phyloP scores from a whole-genome alignment of 108 stramenopile genomes.

The Cyclotella kingstonii region DNA sequence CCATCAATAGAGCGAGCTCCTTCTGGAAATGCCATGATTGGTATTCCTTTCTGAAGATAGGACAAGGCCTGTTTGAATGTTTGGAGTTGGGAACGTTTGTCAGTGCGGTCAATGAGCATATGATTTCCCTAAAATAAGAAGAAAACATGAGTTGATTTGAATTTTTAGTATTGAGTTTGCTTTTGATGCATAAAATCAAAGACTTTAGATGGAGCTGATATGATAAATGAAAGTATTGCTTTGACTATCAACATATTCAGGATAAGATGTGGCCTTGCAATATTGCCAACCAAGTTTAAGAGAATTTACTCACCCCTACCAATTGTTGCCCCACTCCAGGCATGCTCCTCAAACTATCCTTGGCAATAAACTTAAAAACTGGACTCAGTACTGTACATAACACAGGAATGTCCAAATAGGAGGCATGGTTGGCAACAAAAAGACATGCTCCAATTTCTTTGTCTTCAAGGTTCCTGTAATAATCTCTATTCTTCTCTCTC shows the following conservation, averaged over 20 bases:
- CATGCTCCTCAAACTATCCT: conserved; percentile 61
- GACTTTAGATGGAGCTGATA: too few relatives aligned
- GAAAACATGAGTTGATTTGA: background rate
- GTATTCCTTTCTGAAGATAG: conserved; percentile 65
- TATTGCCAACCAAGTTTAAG: background rate
- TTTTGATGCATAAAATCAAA: too few relatives aligned
- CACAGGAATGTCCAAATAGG: conserved; percentile 78
- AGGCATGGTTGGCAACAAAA: conserved; percentile 80
- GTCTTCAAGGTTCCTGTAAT: too few relatives aligned
- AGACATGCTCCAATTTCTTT: conserved; percentile 49
- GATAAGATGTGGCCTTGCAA: background rate
- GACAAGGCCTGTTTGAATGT: conserved; percentile 68
- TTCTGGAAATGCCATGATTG: conserved; percentile 86
- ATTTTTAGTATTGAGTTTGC: too few relatives aligned
- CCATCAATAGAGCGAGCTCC: conserved; percentile 71
- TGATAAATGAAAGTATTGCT: too few relatives aligned
- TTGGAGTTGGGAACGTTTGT: conserved; percentile 68
- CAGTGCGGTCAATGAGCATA: conserved; percentile 72
- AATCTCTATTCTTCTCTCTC: conserved; percentile 8
- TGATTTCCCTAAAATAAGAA: conserved; percentile 60
- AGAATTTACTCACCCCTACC: conserved; percentile 60
- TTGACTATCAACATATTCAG: background rate
- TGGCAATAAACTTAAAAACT: conserved; percentile 85
- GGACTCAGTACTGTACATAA: conserved; percentile 72
- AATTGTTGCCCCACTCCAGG: conserved; percentile 78